Evolutionary conservation across 768 basidiomycete genomes (phyloP), one percentile per base, ranked within the genome.

Genomic region (Lentinula raphanica): DNA sequence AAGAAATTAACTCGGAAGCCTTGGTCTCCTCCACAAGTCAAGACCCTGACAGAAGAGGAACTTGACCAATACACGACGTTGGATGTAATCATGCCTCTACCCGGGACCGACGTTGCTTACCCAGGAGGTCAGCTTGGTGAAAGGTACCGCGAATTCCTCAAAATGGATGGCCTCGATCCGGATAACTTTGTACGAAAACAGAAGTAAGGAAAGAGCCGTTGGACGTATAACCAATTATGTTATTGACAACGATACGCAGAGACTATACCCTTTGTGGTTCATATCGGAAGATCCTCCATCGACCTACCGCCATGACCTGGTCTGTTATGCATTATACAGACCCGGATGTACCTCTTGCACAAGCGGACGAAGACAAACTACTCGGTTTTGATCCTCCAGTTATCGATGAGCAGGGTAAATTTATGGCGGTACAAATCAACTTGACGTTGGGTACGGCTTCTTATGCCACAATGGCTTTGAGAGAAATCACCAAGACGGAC

Each of bases 391-490:
- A 93, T 58, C 73, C 86, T 5, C 91, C 93, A 8, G 77, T 75
- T 1, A 68, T 84, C 31, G 78, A 75, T 3, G 82, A 85, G 54
- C 80, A 88, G 48, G 95, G 95, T 25, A 87, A 84, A 65, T 96
- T 96, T 69, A 76, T 86, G 70, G 95, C 96, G 3, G 74, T 99
- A 35, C 94, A 95, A 66, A 84, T 99, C 60, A 74, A 86, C 38
- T 72, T 98, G 55, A 84, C 80, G n/a, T 81, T 99, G 15, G 93
- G 91, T 13, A 92, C 93, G 6, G 90, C 93, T 0, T 88, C 93
- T 4, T 99, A 98, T 71, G 97, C 97, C 1, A 99, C 97, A 2
- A 99, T 99, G 97, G 96, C 95, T 3, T 71, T 99, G 63, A 84
- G 94, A 40, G 94, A 97, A 73, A 84, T 97, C 44, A 94, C 94